phyloP scores from a whole-genome alignment of 2,329 filamentous ascomycete genomes.

The Paecilomyces sp. region DNA sequence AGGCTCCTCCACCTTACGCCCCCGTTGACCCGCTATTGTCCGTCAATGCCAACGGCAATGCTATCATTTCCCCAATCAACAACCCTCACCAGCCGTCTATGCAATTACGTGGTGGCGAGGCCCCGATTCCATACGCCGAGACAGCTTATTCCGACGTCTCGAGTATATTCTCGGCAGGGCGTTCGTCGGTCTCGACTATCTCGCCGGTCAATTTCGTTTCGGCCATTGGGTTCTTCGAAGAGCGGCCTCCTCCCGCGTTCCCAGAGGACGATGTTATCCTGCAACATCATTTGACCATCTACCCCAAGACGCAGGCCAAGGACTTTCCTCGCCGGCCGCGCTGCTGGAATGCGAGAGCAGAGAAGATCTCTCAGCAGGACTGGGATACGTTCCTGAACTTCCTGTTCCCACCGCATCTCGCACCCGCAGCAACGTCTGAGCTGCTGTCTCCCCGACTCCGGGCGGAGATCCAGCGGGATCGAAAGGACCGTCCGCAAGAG shows the following conservation, averaged over 20 bases:
- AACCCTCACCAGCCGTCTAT: conserved; percentile 1
- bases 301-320: conserved; percentile 32
- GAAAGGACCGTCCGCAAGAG: conserved; percentile 36
- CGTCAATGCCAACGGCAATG: conserved; percentile 11
- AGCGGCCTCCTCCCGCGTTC: conserved; percentile 22
- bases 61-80: not conserved
- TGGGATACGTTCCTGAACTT: conserved; percentile 38
- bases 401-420: conserved; percentile 33
- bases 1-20: conserved; percentile 36
- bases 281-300: conserved; percentile 33
- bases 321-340: conserved; percentile 36
- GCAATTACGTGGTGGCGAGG: conserved; percentile 15
- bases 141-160: not conserved
- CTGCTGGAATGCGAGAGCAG: conserved; percentile 27
- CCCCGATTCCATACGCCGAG: conserved; percentile 6
- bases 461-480: conserved; percentile 33
- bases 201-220: conserved; percentile 26
- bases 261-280: conserved; percentile 17
- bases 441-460: conserved; percentile 31
- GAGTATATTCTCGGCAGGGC: conserved; percentile 2
- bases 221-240: conserved; percentile 31
- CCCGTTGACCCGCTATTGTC: conserved; percentile 29
- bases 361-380: conserved; percentile 33
- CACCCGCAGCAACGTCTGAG: conserved; percentile 26
- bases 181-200: conserved; percentile 7